These are phyloP conservation scores for Lablab purpureus DNA, from an alignment of 306 rosid species.

Conservation along the genomic window DNA sequence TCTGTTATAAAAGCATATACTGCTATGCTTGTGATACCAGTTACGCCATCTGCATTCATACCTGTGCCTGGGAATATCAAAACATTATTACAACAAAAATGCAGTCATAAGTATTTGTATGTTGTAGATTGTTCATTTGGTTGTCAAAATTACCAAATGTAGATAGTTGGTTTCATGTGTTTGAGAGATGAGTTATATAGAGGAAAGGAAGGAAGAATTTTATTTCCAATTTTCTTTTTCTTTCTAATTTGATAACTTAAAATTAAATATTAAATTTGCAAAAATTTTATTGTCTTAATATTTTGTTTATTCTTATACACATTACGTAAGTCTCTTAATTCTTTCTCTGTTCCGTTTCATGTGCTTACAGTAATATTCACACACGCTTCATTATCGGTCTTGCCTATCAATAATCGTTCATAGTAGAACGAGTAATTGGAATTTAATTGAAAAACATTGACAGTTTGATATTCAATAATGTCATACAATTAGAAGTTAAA, in stretches of 20 bases:
- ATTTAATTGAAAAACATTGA: background rate
- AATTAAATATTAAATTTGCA: background rate
- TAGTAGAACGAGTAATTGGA: background rate
- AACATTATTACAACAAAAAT: background rate
- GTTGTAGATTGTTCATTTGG: slow-evolving; percentile 5
- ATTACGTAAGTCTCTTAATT: background rate
- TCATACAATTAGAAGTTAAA: background rate
- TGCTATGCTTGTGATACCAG: background rate
- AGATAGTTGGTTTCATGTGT: background rate
- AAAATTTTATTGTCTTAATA: background rate
- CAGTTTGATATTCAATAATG: background rate
- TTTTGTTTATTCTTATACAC: background rate
- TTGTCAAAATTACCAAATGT: background rate
- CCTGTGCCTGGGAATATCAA: background rate
- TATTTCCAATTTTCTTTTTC: background rate
- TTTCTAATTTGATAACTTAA: background rate
- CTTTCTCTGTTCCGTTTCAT: background rate
- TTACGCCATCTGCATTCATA: background rate
- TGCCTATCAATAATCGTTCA: background rate
- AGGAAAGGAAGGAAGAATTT: background rate
- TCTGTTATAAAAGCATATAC: background rate
- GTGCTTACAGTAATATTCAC: background rate
- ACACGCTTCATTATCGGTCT: background rate
- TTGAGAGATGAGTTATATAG: background rate
- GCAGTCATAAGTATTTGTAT: background rate